These are phyloP conservation scores for Daldinia sp. DNA, from an alignment of 2,329 filamentous ascomycete species.

Conservation along the genomic window DNA sequence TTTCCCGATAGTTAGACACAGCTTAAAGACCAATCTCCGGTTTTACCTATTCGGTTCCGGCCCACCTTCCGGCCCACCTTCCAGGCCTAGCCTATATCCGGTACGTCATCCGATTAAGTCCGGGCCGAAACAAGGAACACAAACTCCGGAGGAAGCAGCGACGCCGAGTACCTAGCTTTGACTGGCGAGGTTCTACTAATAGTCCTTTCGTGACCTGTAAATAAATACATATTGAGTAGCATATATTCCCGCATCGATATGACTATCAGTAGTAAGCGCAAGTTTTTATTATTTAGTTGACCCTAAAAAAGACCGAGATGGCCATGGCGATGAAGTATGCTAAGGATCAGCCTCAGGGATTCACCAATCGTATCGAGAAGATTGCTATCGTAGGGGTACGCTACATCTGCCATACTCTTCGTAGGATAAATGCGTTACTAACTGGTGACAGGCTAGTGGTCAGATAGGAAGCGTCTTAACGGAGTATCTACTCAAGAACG, in stretches of 20 bases:
- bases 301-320: background rate
- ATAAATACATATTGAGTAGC: background rate
- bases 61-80: background rate
- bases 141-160: background rate
- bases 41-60: background rate
- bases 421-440: background rate
- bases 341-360: constrained; percentile 5
- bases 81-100: background rate
- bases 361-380: constrained; percentile 49
- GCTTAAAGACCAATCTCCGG: background rate
- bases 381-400: constrained; percentile 52
- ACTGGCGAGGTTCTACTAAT: background rate
- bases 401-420: background rate
- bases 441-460: constrained; percentile 49
- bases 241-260: background rate
- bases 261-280: background rate
- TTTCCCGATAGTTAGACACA: background rate
- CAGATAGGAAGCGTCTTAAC: constrained; percentile 50
- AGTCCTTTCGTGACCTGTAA: background rate
- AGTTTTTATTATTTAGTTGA: background rate
- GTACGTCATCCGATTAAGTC: background rate
- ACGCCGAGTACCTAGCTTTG: background rate
- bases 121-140: background rate
- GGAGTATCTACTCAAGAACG: constrained; percentile 53
- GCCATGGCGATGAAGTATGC: background rate